phyloP scores from a whole-genome alignment of 2,329 filamentous ascomycete species.

The Verticillium longisporum region DNA sequence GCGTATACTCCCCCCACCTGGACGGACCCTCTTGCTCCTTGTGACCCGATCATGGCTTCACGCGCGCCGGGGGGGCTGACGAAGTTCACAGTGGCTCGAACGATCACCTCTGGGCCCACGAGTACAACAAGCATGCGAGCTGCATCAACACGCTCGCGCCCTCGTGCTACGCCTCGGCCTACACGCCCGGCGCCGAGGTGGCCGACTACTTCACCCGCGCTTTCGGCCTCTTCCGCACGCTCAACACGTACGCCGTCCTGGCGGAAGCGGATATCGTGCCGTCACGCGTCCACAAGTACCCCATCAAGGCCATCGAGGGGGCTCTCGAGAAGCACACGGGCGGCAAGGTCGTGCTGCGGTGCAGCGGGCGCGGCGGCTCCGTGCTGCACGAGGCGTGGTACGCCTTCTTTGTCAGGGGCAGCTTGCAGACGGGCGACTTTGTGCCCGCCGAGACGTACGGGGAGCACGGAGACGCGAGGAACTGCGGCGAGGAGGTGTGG shows the following conservation, averaged over 20 bases:
- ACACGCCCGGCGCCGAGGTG: slow-evolving; percentile 32
- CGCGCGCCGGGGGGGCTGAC: too few species aligned
- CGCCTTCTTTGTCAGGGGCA: slow-evolving; percentile 44
- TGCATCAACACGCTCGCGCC: slow-evolving; percentile 65
- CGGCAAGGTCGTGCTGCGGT: slow-evolving; percentile 36
- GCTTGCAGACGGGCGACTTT: slow-evolving; percentile 41
- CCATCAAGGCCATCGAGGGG: slow-evolving; percentile 31
- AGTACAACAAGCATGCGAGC: slow-evolving; percentile 67
- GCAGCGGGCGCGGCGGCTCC: slow-evolving; percentile 25
- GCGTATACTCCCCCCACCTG: slow-evolving; percentile 8
- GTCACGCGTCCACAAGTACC: slow-evolving; percentile 27
- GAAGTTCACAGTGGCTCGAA: slow-evolving; percentile 24
- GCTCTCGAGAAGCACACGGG: slow-evolving; percentile 38
- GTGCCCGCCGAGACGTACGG: slow-evolving; percentile 31
- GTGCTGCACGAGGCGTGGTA: slow-evolving; percentile 47
- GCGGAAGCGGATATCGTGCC: slow-evolving; percentile 28
- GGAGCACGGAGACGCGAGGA: slow-evolving; percentile 28
- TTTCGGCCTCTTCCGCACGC: slow-evolving; percentile 30
- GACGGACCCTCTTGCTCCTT: background rate
- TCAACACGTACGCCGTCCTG: slow-evolving; percentile 35
- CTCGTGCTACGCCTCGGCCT: slow-evolving; percentile 53
- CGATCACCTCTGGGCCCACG: slow-evolving; percentile 57
- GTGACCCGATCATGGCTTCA: background rate
- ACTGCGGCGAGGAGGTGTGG: slow-evolving; percentile 29
- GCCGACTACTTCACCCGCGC: slow-evolving; percentile 39